These are phyloP conservation scores for Vitis amurensis DNA, from an alignment of 164 flowering plant genomes.

Conservation along the genomic window DNA sequence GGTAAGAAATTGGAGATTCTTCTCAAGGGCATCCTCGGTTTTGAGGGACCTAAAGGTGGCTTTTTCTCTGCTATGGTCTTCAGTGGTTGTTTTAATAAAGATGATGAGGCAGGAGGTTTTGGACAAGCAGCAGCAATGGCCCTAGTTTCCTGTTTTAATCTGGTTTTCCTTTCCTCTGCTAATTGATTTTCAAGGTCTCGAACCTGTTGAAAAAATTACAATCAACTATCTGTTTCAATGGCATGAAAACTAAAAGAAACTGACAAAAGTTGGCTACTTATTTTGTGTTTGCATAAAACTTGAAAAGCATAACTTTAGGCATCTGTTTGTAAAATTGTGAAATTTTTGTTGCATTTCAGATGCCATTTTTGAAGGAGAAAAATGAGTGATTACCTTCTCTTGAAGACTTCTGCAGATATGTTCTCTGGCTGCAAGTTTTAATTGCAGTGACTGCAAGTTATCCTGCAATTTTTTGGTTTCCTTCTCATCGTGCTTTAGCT, in stretches of 20 bases:
- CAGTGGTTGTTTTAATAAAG: conserved; percentile 31
- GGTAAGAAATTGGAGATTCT: conserved; percentile 63
- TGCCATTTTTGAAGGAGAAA: background rate
- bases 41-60: conserved; percentile 80
- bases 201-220: conserved; percentile 40
- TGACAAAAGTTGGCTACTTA: background rate
- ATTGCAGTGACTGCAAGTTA: conserved; percentile 67
- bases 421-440: conserved; percentile 73
- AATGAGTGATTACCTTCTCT: conserved; percentile 60
- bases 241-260: background rate
- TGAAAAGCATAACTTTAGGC: too few relatives aligned
- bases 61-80: conserved; percentile 44
- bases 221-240: background rate
- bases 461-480: conserved; percentile 80
- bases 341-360: too few relatives aligned
- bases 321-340: too few relatives aligned
- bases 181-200: conserved; percentile 80
- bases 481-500: conserved; percentile 82
- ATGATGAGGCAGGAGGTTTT: conserved; percentile 28
- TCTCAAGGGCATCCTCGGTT: conserved; percentile 59
- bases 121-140: conserved; percentile 50
- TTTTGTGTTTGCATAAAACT: background rate
- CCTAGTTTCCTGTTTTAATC: conserved; percentile 70
- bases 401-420: conserved; percentile 70
- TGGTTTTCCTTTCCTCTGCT: conserved; percentile 73